These are phyloP conservation scores for Primulina huaijiensis DNA, from an alignment of 257 asterid species.

Conservation along the genomic window DNA sequence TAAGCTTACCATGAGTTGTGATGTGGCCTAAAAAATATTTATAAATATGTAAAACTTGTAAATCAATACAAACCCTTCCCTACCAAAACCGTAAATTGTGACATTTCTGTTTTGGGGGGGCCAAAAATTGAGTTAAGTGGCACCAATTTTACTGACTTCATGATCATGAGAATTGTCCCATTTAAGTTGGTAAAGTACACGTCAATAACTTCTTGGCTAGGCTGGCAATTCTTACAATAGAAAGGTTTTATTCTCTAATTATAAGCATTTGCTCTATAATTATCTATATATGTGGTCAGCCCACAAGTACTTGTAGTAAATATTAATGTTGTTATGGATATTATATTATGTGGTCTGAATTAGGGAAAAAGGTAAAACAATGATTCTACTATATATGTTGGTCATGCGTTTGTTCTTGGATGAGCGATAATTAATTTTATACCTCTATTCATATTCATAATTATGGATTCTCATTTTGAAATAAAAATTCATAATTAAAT, in stretches of 20 bases:
- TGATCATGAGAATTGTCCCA: conserved; percentile 41
- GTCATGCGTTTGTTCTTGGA: too few relatives aligned
- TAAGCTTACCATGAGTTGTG: conserved; percentile 55
- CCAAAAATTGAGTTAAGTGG: not conserved
- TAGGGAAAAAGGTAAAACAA: too few relatives aligned
- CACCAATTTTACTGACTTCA: conserved; percentile 24
- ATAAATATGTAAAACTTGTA: too few relatives aligned
- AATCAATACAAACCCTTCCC: too few relatives aligned
- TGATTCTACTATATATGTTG: too few relatives aligned
- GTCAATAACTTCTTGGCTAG: conserved; percentile 40
- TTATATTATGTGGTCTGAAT: too few relatives aligned
- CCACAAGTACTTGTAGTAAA: not conserved
- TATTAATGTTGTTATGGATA: too few relatives aligned
- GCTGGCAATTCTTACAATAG: conserved; percentile 43
- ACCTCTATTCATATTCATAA: not conserved
- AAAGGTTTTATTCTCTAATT: not conserved
- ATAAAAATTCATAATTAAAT: too few relatives aligned
- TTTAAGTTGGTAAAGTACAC: conserved; percentile 35
- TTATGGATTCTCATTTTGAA: too few relatives aligned
- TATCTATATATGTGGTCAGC: not conserved
- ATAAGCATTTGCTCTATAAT: conserved; percentile 11
- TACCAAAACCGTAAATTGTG: too few relatives aligned
- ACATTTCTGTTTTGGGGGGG: not conserved
- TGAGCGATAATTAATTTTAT: too few relatives aligned
- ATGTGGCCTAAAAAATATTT: not conserved